Evolutionary conservation across 345 rosid genomes (phyloP).

Genomic region (Bruguiera gymnorhiza): DNA sequence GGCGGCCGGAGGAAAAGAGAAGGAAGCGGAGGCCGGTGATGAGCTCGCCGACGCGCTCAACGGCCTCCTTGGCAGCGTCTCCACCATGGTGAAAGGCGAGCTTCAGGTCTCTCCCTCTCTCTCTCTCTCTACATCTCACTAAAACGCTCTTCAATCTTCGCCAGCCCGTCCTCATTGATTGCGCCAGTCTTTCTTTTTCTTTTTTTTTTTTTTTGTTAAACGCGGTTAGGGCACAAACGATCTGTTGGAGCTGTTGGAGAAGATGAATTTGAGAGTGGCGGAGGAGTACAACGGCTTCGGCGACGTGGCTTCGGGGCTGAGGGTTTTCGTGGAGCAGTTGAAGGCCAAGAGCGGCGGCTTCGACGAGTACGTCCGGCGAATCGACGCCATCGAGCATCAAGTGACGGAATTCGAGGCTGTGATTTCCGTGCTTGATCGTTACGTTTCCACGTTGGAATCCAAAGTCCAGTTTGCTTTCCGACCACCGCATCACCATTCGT

Average conservation of each 20-base stretch:
- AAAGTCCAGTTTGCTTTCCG: slow-evolving; percentile 42
- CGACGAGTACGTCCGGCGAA: slow-evolving; percentile 71
- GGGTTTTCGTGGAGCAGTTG: slow-evolving; percentile 75
- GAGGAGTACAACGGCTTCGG: slow-evolving; percentile 71
- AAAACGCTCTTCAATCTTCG: background rate
- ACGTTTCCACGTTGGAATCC: slow-evolving; percentile 70
- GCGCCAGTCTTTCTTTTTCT: background rate
- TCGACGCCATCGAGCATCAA: slow-evolving; percentile 69
- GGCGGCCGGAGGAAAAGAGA: slow-evolving; percentile 15
- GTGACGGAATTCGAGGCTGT: slow-evolving; percentile 77
- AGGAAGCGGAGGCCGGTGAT: slow-evolving; percentile 35
- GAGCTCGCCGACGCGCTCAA: slow-evolving; percentile 64
- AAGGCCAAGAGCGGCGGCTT: slow-evolving; percentile 56
- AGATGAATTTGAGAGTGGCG: slow-evolving; percentile 72
- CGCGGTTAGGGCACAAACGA: slow-evolving; percentile 58
- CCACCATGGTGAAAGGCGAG: slow-evolving; percentile 75
- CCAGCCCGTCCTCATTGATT: background rate
- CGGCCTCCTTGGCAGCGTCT: slow-evolving; percentile 58
- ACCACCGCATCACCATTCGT: background rate
- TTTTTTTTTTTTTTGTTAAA: no score
- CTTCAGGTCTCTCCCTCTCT: slow-evolving; percentile 58
- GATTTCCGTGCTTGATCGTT: slow-evolving; percentile 67
- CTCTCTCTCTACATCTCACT: background rate
- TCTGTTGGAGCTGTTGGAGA: slow-evolving; percentile 68
- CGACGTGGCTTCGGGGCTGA: slow-evolving; percentile 71